Evolutionary conservation across 116 monocot species (phyloP).

Genomic region (Thalassia testudinum): DNA sequence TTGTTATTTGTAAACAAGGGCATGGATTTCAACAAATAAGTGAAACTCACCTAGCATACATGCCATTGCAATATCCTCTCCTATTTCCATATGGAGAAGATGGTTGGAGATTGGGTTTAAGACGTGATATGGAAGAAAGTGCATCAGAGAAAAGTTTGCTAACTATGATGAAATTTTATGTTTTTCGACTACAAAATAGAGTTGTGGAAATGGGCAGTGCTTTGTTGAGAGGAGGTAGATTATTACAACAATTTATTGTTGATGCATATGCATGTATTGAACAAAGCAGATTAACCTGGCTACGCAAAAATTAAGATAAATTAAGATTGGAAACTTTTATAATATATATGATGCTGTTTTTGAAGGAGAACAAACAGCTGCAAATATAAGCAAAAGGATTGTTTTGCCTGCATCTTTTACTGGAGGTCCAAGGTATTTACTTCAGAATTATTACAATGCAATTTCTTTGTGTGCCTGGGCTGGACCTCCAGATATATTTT

Average conservation of each 20-base stretch:
- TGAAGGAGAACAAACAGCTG: not conserved
- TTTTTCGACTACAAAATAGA: not conserved
- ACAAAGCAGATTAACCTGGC: not conserved
- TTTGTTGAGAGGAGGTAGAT: not conserved
- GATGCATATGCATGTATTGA: not conserved
- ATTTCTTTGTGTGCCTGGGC: constrained; percentile 12
- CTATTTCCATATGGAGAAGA: constrained; percentile 4
- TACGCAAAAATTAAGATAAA: not conserved
- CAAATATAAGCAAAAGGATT: not conserved
- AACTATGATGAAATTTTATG: not conserved
- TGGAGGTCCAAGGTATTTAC: constrained; percentile 13
- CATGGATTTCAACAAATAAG: not conserved
- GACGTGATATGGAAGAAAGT: not conserved
- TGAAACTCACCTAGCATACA: not conserved
- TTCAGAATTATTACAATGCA: constrained; percentile 23
- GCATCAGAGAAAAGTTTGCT: too few species aligned
- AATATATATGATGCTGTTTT: not conserved
- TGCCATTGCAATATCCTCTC: constrained; percentile 4
- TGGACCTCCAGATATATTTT: constrained; percentile 13
- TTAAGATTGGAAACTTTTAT: not conserved
- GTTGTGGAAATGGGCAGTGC: not conserved
- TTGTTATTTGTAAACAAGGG: not conserved
- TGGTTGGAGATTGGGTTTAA: not conserved
- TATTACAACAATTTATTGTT: constrained; percentile 2
- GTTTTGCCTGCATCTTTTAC: constrained; percentile 5